Conservation (phyloP, 1,284 basidiomycete genomes). For the Polyporus tsugae region DNA sequence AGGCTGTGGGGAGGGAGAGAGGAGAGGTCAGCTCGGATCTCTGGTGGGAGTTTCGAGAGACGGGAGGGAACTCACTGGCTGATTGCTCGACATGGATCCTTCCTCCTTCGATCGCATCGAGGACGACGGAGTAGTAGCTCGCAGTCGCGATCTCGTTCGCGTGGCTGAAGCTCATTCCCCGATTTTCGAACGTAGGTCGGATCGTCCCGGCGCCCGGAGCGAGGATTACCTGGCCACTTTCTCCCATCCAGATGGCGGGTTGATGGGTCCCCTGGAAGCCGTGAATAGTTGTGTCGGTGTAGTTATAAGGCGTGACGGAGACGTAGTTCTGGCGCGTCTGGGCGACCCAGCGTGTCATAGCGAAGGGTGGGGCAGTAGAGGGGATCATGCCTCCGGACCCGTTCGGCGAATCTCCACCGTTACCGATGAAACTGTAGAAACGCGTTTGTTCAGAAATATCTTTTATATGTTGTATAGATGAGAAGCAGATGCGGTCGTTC, state of each 20-base stretch:
- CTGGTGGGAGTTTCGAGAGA: neutral
- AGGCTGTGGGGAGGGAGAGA: constrained; percentile 54
- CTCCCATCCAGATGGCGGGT: constrained; percentile 93
- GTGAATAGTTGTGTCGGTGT: constrained; percentile 68
- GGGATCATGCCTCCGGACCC: constrained; percentile 76
- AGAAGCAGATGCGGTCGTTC: too few species aligned
- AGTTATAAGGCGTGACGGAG: constrained; percentile 82
- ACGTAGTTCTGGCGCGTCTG: constrained; percentile 79
- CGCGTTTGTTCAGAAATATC: too few species aligned
- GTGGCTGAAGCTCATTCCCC: constrained; percentile 67
- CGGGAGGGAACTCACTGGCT: constrained; percentile 60
- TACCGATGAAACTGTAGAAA: constrained; percentile 64
- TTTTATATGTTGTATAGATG: too few species aligned
- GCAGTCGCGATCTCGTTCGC: constrained; percentile 68
- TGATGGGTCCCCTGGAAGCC: constrained; percentile 85
- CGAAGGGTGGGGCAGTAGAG: constrained; percentile 81
- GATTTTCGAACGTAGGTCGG: constrained; percentile 61
- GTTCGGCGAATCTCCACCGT: constrained; percentile 74
- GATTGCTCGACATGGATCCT: constrained; percentile 70
- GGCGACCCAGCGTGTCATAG: constrained; percentile 82
- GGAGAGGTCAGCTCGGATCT: constrained; percentile 10
- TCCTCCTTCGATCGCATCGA: constrained; percentile 61
- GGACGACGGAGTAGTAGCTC: constrained; percentile 72
- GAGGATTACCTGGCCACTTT: constrained; percentile 73
- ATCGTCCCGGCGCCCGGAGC: constrained; percentile 66